These are phyloP conservation scores for Coemansia sp. DNA, from an alignment of 192 early-diverging fungal genomes.

Conservation along the genomic window DNA sequence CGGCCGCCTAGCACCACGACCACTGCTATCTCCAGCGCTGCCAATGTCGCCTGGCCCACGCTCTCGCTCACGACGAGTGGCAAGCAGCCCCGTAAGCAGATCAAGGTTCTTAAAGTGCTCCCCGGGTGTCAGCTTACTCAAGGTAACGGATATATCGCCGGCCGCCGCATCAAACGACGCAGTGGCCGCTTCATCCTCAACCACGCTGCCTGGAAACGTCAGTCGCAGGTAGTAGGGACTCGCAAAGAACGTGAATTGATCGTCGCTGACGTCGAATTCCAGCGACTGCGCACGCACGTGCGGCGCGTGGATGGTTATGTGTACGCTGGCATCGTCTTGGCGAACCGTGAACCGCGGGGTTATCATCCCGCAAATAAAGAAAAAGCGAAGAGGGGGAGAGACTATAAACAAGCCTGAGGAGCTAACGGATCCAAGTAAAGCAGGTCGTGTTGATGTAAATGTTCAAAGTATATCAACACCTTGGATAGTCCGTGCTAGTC, in stretches of 20 bases:
- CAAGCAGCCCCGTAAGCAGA: conserved; percentile 83
- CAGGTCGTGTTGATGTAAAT: too few relatives aligned
- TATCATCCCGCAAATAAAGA: conserved; percentile 64
- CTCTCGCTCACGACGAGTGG: conserved; percentile 58
- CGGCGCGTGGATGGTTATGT: conserved; percentile 76
- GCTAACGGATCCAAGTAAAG: too few relatives aligned
- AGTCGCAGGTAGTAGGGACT: conserved; percentile 92
- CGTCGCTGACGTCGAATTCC: conserved; percentile 81
- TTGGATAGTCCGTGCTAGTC: neutral
- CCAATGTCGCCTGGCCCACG: conserved; percentile 29
- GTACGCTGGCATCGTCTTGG: conserved; percentile 78
- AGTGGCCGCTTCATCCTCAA: conserved; percentile 83
- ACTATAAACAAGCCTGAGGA: neutral
- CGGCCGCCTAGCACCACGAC: conserved; percentile 17
- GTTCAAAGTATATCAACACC: too few relatives aligned
- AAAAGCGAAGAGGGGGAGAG: neutral
- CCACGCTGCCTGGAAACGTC: conserved; percentile 74
- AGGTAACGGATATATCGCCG: conserved; percentile 69
- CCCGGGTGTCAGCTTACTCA: conserved; percentile 82
- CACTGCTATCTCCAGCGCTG: neutral
- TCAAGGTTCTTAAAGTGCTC: conserved; percentile 87
- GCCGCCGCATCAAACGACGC: conserved; percentile 77
- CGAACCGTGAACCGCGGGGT: conserved; percentile 82
- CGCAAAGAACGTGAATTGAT: conserved; percentile 85
- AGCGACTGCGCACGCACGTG: conserved; percentile 86